Conservation (phyloP, 2,329 filamentous ascomycete species). For the Beauveria scarabaeidicola region DNA sequence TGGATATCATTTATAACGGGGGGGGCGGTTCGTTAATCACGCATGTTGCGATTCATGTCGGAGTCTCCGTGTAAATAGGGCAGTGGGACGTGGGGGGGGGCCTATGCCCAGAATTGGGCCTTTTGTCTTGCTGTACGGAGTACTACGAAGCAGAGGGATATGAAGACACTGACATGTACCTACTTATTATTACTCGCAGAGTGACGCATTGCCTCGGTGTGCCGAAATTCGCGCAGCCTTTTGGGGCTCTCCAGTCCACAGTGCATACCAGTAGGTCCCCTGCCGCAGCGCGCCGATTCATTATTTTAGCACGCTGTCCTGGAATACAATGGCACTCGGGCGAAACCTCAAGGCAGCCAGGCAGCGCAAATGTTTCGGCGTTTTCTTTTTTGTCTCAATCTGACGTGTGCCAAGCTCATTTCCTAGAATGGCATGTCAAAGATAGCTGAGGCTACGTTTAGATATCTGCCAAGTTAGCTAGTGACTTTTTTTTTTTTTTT, state of each 20-base stretch:
- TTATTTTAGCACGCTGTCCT: not conserved
- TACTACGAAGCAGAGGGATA: too few relatives aligned
- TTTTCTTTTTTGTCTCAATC: not conserved
- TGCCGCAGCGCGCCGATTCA: not conserved
- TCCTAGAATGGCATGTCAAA: not conserved
- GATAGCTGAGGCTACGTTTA: too few relatives aligned
- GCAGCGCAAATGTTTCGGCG: not conserved
- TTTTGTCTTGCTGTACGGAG: not conserved
- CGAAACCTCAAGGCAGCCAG: not conserved
- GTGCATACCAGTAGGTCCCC: not conserved
- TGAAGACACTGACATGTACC: not conserved
- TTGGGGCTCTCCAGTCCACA: not conserved
- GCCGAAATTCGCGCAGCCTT: slow-evolving; percentile 3
- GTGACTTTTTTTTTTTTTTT: too few relatives aligned
- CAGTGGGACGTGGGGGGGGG: not conserved
- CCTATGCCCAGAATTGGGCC: not conserved
- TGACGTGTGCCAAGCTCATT: not conserved
- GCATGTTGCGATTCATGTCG: slow-evolving; percentile 1
- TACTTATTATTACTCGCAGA: too few relatives aligned
- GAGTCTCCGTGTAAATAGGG: not conserved
- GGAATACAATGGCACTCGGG: not conserved
- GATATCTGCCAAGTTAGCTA: not conserved
- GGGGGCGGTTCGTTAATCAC: slow-evolving; percentile 3
- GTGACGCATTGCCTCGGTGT: not conserved
- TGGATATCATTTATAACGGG: not conserved